Evolutionary conservation across 306 rosid species (phyloP).

Genomic region (Aeschynomene evenia): DNA sequence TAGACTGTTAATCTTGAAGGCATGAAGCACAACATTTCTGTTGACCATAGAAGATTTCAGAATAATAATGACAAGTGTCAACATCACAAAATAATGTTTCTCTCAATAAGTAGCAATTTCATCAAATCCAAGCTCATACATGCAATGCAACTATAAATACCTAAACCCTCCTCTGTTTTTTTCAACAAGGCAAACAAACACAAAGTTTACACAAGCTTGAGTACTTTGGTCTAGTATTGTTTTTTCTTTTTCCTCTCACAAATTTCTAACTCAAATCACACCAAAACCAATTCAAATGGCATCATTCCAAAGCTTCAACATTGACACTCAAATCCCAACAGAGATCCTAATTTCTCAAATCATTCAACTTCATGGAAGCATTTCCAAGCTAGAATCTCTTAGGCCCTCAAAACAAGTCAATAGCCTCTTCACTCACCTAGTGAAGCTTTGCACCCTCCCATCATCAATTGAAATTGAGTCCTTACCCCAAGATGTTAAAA

Average conservation of each 20-base stretch:
- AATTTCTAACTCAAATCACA: background rate
- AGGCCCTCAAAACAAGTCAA: constrained; percentile 71
- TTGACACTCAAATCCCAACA: constrained; percentile 44
- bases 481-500: constrained; percentile 48
- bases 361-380: constrained; percentile 51
- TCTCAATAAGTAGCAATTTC: background rate
- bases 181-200: constrained; percentile 22
- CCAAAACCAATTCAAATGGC: constrained; percentile 45
- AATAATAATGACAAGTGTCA: background rate
- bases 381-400: constrained; percentile 63
- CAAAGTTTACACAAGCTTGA: background rate
- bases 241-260: background rate
- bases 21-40: constrained; percentile 39
- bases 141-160: constrained; percentile 45
- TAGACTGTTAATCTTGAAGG: constrained; percentile 18
- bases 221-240: background rate
- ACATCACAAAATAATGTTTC: background rate
- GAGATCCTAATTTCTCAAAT: constrained; percentile 42
- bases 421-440: constrained; percentile 57
- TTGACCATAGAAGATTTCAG: constrained; percentile 24
- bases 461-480: constrained; percentile 48
- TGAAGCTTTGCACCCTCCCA: constrained; percentile 58
- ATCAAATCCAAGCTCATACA: background rate
- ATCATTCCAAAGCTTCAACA: constrained; percentile 43
- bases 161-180: background rate